phyloP scores from a whole-genome alignment of 306 rosid species.

The Medicago ruthenica region DNA sequence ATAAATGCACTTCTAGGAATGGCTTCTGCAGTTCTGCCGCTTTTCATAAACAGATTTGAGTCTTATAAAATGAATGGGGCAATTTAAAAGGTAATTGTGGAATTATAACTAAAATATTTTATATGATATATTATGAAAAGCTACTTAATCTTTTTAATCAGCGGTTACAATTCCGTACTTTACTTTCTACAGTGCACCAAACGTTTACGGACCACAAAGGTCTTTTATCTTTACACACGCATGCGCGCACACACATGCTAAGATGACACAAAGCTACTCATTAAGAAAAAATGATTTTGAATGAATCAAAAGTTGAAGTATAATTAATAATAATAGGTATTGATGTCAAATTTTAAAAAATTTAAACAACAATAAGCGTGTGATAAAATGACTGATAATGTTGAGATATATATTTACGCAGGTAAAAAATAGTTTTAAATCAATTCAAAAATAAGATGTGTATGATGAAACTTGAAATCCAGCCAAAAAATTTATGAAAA shows the following conservation, averaged over 20 bases:
- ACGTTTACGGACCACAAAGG: background rate
- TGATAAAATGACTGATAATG: background rate
- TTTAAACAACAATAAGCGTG: background rate
- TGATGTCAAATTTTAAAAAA: conserved; percentile 1
- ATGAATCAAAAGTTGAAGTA: background rate
- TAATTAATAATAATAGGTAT: background rate
- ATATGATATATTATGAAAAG: background rate
- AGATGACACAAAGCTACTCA: background rate
- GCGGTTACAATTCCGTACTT: background rate
- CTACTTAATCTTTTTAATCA: background rate
- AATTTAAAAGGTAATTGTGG: background rate
- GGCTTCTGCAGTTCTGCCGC: background rate
- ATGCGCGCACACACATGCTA: background rate
- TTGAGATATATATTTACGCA: background rate
- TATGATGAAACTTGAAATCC: no score
- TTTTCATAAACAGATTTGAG: background rate
- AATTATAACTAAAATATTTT: background rate
- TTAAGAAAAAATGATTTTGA: background rate
- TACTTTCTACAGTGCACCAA: background rate
- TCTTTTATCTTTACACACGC: background rate
- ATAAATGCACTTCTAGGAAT: background rate
- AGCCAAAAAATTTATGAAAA: no score
- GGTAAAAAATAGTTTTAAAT: background rate
- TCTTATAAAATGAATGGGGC: background rate
- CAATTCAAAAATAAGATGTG: no score